Conservation (phyloP, 2,329 filamentous ascomycete species). For the Sclerotiophoma versabilis region DNA sequence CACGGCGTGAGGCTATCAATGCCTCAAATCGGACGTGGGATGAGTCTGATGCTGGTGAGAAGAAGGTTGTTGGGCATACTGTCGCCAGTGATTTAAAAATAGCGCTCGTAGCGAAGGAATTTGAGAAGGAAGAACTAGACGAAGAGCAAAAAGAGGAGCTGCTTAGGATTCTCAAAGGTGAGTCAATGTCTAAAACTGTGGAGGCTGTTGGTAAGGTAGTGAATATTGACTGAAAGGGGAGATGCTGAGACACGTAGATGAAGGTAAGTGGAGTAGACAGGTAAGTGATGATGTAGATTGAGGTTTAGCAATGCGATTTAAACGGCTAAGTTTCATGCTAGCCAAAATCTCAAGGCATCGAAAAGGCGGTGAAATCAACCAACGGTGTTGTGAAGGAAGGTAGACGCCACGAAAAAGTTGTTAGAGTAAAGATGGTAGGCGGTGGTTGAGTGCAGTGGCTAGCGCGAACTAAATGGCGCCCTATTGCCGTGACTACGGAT, state of each 20-base stretch:
- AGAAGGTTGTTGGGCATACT: background rate
- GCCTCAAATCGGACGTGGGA: background rate
- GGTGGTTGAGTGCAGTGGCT: background rate
- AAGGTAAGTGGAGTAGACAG: background rate
- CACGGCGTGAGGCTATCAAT: background rate
- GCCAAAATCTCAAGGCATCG: background rate
- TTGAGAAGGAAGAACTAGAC: background rate
- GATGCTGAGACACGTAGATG: background rate
- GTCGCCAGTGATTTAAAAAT: background rate
- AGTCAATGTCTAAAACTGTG: too few relatives aligned
- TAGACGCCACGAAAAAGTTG: background rate
- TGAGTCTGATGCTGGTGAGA: background rate
- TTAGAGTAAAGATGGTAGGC: background rate
- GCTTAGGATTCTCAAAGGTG: background rate
- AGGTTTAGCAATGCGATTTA: background rate
- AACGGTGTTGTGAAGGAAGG: background rate
- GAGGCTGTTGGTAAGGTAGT: too few relatives aligned
- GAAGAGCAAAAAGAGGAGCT: background rate
- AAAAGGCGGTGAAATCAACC: background rate
- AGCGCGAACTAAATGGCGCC: constrained; percentile 17
- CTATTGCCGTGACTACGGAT: constrained; percentile 13
- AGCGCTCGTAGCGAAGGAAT: too few relatives aligned
- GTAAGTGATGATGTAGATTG: background rate
- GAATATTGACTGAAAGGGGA: too few relatives aligned
- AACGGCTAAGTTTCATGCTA: background rate